These are phyloP conservation scores for Tulasnella sp. DNA, from an alignment of 768 basidiomycete genomes.

Conservation along the genomic window DNA sequence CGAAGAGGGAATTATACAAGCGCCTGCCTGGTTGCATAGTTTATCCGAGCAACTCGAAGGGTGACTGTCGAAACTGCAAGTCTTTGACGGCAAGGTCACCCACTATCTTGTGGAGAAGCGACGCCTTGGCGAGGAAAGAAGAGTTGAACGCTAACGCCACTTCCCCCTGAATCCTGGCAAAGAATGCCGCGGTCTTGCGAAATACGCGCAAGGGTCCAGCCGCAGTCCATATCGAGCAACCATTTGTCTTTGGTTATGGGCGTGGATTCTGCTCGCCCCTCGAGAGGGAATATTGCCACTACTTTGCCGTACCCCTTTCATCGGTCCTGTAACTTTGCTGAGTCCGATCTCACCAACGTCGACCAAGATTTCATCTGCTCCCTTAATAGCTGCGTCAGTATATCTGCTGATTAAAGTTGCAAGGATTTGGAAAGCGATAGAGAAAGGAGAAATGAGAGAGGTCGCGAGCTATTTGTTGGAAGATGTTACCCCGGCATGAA, in stretches of 20 bases:
- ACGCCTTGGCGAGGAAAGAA: too few relatives aligned
- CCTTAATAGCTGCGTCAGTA: conserved; percentile 63
- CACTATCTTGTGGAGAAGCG: too few relatives aligned
- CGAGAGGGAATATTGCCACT: conserved; percentile 41
- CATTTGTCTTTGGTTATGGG: not conserved
- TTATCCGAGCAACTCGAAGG: not conserved
- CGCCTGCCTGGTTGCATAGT: not conserved
- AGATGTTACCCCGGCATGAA: conserved; percentile 77
- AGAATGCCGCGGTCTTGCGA: conserved; percentile 74
- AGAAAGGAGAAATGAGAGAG: conserved; percentile 56
- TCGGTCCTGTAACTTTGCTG: conserved; percentile 82
- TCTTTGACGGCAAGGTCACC: too few relatives aligned
- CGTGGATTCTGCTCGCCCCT: conserved; percentile 11
- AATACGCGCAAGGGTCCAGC: conserved; percentile 45
- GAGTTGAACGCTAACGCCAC: not conserved
- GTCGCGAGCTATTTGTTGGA: conserved; percentile 86
- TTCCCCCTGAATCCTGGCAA: conserved; percentile 10
- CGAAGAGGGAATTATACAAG: not conserved
- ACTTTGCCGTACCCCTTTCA: conserved; percentile 71
- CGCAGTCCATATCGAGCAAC: conserved; percentile 17
- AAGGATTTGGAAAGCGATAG: conserved; percentile 67
- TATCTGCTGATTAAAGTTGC: conserved; percentile 81
- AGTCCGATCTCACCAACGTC: conserved; percentile 87
- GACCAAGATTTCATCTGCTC: conserved; percentile 72
- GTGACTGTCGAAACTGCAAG: too few relatives aligned